Conservation (phyloP, 2,329 filamentous ascomycete species). For the Fusarium euwallaceae region DNA sequence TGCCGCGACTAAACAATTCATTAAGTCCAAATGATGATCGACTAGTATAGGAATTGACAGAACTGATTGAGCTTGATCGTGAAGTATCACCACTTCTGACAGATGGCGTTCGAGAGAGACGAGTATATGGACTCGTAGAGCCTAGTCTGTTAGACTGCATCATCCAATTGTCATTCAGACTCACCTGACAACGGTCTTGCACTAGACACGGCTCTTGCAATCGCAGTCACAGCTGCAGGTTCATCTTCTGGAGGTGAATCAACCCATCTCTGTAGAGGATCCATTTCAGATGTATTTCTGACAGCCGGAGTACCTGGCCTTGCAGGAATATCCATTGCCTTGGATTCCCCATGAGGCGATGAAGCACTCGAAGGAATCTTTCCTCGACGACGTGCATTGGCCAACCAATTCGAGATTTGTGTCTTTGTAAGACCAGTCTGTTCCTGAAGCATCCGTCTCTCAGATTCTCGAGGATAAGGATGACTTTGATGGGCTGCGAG, state of each 20-base stretch:
- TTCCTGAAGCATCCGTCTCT: constrained; percentile 80
- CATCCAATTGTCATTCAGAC: not conserved
- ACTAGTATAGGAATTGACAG: constrained; percentile 34
- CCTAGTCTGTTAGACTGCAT: constrained; percentile 15
- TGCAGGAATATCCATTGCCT: constrained; percentile 70
- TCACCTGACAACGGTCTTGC: constrained; percentile 29
- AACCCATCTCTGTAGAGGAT: constrained; percentile 49
- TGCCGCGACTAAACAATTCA: constrained; percentile 28
- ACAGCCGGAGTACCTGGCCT: constrained; percentile 54
- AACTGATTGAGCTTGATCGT: constrained; percentile 32
- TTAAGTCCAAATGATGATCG: constrained; percentile 32
- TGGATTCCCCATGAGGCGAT: constrained; percentile 21
- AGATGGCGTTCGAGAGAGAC: constrained; percentile 28
- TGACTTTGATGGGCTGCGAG: constrained; percentile 79
- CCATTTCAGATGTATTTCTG: constrained; percentile 38
- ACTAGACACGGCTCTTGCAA: constrained; percentile 46
- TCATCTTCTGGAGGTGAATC: constrained; percentile 51
- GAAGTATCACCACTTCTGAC: constrained; percentile 33
- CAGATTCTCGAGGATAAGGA: constrained; percentile 86
- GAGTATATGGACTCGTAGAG: constrained; percentile 31
- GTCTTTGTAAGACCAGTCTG: constrained; percentile 81
- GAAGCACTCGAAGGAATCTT: constrained; percentile 65
- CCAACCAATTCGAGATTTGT: constrained; percentile 90
- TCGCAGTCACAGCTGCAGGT: constrained; percentile 48
- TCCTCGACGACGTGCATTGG: constrained; percentile 83